A percentile compares a stretch with the other conserved stretches of the same genome.
These are phyloP conservation scores for Trametes polyzona DNA, from an alignment of 1,284 basidiomycete species.

Conservation along the genomic window DNA sequence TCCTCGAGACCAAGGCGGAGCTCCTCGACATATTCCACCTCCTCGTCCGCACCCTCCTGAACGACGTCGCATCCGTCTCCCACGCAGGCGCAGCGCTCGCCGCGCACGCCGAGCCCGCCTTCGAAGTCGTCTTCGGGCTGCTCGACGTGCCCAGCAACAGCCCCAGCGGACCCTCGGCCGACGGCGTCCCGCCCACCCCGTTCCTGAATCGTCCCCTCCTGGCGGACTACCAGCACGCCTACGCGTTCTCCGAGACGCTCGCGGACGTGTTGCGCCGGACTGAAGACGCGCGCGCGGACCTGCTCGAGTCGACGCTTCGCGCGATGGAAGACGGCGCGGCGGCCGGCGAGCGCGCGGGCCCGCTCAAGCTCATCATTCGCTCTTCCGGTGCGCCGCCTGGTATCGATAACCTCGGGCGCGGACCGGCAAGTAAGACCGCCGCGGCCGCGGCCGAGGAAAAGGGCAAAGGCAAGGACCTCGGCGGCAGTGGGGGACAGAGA, in stretches of 20 bases:
- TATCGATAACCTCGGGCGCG: constrained; percentile 44
- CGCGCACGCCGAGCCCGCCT: constrained; percentile 52
- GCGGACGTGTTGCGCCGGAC: constrained; percentile 48
- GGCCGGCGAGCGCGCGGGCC: constrained; percentile 48
- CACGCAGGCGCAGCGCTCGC: constrained; percentile 47
- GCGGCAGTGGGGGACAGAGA: constrained; percentile 34
- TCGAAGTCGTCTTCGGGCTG: constrained; percentile 61
- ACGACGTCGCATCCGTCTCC: constrained; percentile 44
- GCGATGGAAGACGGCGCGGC: constrained; percentile 36
- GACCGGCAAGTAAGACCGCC: constrained; percentile 16
- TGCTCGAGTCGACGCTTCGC: constrained; percentile 55
- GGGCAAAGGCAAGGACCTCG: constrained; percentile 46
- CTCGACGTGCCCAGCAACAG: constrained; percentile 42
- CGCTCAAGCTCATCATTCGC: constrained; percentile 60
- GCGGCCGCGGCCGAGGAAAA: constrained; percentile 38
- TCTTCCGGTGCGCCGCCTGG: constrained; percentile 59
- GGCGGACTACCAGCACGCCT: constrained; percentile 70
- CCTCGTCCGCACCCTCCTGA: constrained; percentile 53
- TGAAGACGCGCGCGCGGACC: constrained; percentile 59
- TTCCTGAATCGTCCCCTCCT: constrained; percentile 70
- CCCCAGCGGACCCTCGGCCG: neutral
- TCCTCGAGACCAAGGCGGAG: constrained; percentile 73
- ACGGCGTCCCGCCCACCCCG: constrained; percentile 42
- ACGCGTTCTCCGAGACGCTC: constrained; percentile 57
- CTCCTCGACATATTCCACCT: constrained; percentile 70